Evolutionary conservation across 2,329 filamentous ascomycete species (phyloP), one percentile per base, ranked within the genome.

Genomic region (Hansfordia pulvinata): DNA sequence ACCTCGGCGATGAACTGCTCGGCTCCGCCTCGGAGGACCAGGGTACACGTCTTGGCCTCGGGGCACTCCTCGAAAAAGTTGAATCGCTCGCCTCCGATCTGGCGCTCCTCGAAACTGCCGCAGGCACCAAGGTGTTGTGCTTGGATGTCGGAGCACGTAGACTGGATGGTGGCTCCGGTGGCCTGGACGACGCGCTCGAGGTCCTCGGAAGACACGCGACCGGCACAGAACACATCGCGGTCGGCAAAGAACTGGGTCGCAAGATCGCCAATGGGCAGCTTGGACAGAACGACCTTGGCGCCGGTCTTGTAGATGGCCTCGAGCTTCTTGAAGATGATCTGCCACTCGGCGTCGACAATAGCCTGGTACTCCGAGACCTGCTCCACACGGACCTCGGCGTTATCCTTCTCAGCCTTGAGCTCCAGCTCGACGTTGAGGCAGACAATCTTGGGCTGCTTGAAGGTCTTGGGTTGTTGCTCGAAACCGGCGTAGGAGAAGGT

Each of bases 1-100:
- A 94, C 90, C 56, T 98, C 90, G 31, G 90, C 90, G 44, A 98
- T 98, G 60, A 98, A 98, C 54, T 98, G 90, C 63, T 98, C 90
- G 19, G 90, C 90, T 38, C 90, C 90, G 46, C 90, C 90, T 48
- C 90, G 82, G 36, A 98, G 76, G 20, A 98, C 76, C 12, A 98
- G 65, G 8, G 90, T 98, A 67, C 90, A 98, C 2, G 90, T 96
- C 69, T 93, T 93, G 38, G 90, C 88, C 46, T 76, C 77, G 17
- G 88, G 83, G 63, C 90, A 98, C 45, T 88, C 82, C 54, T 93
- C 83, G 54, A 98, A 98, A 61, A 98, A 81, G 64, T 98, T 98
- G 73, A 88, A 96, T 26, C 90, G 80, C 60, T 98, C 90, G 33
- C 85, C 82, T 50, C 90, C 90, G 38, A 98, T 93, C 58, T 98